Evolutionary conservation across 1,284 basidiomycete genomes (phyloP), one percentile per base, ranked within the genome.

Genomic region (Trametes versicolor): DNA sequence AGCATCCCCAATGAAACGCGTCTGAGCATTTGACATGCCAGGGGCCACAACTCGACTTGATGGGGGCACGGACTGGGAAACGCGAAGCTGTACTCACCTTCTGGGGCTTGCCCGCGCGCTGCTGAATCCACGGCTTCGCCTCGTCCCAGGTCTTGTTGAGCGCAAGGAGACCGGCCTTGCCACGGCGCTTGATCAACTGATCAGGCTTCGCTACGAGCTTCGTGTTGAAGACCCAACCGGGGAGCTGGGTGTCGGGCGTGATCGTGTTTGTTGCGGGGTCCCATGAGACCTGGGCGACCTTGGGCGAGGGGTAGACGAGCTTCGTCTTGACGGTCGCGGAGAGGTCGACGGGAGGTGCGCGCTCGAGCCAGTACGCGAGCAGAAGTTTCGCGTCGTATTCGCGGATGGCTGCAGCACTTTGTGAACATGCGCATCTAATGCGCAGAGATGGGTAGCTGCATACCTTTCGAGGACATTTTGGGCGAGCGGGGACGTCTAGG

Each of bases 121-220:
- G 89, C 66, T 85, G 78, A 77, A 99, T 95, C 97, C 97, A 99
- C 62, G 87, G 83, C 73, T 87, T 92, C 25, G 93, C 92, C 75
- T 91, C 91, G 51, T 90, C 84, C 95, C 95, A 99, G 56, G 87
- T 85, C 83, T 97, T 97, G 89, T 99, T 99, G 72, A 99, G 87
- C 55, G 90, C 90, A 64, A 99, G 89, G 29, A 99, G 88, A 71
- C 97, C 97, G 36, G 96, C 96, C 88, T 99, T 99, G 74, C 98
- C 98, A 73, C 98, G 93, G 74, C 97, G 94, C 86, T 99, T 99
- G 89, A 99, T 99, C 79, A 99, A 92, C 83, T 99, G 97, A 83
- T 99, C 98, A 56, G 94, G 94, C 82, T 97, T 96, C 32, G 90
- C 93, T 75, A 97, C 95, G 77, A 97, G 93, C 85, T 96, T 95